Evolutionary conservation across 805 yeast genomes (phyloP).

Genomic region (Starmerella sp.): DNA sequence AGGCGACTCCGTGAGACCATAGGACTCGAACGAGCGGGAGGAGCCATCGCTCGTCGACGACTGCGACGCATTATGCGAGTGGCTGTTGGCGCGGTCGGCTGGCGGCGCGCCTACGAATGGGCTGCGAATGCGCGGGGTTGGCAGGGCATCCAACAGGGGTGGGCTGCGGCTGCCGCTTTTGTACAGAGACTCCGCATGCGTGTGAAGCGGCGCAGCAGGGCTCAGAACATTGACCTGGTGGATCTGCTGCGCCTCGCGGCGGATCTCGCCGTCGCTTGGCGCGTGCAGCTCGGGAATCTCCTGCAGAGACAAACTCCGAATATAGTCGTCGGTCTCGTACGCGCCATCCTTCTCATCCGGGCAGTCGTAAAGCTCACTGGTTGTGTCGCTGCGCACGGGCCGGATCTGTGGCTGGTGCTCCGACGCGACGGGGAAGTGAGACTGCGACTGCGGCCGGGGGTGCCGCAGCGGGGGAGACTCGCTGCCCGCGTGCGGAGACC

Average conservation of each 20-base stretch:
- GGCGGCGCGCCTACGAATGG: background rate
- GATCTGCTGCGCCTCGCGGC: constrained; percentile 13
- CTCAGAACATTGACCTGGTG: background rate
- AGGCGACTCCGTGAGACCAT: constrained; percentile 3
- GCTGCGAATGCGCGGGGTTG: constrained; percentile 10
- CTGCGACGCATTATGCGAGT: background rate
- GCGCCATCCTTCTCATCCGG: background rate
- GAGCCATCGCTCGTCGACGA: constrained; percentile 1
- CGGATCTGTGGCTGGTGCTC: background rate
- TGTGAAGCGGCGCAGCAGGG: background rate
- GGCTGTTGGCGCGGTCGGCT: background rate
- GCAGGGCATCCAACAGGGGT: constrained; percentile 14
- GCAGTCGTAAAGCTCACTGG: constrained; percentile 2
- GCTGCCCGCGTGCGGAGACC: background rate
- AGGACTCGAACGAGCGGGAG: background rate
- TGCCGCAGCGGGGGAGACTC: background rate
- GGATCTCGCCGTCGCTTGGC: constrained; percentile 6
- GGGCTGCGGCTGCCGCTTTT: constrained; percentile 3
- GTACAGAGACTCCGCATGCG: background rate
- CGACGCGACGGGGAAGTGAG: background rate
- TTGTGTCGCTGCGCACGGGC: background rate
- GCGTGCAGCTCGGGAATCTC: background rate
- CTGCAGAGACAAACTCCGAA: background rate
- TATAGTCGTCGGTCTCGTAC: background rate
- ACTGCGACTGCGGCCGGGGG: background rate